phyloP scores from a whole-genome alignment of 768 basidiomycete genomes.

The Agrocybe chaxingu region DNA sequence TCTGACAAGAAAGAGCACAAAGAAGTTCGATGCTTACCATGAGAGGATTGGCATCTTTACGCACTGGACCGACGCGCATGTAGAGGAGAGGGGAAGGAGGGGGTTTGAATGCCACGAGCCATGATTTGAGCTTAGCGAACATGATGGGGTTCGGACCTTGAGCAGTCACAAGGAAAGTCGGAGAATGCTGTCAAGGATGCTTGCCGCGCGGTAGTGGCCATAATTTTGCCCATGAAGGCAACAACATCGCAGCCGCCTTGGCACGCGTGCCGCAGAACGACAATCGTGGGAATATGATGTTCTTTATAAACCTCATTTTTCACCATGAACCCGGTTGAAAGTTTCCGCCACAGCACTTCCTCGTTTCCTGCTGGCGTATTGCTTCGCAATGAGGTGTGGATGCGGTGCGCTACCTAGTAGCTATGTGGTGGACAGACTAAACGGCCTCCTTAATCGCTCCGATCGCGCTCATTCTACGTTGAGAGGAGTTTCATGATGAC shows the following conservation, averaged over 20 bases:
- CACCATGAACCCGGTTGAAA: slow-evolving; percentile 14
- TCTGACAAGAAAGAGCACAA: background rate
- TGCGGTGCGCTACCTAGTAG: slow-evolving; percentile 28
- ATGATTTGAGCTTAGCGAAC: slow-evolving; percentile 27
- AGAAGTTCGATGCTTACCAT: slow-evolving; percentile 44
- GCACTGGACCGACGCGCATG: slow-evolving; percentile 61
- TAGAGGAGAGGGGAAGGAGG: slow-evolving; percentile 37
- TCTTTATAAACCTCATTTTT: slow-evolving; percentile 10
- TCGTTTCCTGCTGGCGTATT: slow-evolving; percentile 55
- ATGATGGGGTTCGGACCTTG: slow-evolving; percentile 15
- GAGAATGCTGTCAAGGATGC: background rate
- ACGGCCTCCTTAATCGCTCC: slow-evolving; percentile 83
- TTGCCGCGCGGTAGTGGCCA: no score
- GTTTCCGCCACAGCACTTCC: slow-evolving; percentile 42
- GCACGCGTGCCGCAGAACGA: background rate
- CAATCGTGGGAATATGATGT: background rate
- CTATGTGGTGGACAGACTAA: slow-evolving; percentile 46
- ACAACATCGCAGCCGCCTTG: slow-evolving; percentile 1
- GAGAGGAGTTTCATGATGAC: slow-evolving; percentile 85
- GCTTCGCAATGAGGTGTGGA: slow-evolving; percentile 50
- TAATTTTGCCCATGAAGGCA: background rate
- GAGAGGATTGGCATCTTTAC: slow-evolving; percentile 48
- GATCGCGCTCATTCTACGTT: slow-evolving; percentile 62
- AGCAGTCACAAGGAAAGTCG: background rate
- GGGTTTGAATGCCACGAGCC: slow-evolving; percentile 18